Conservation (phyloP, 2,329 filamentous ascomycete species). For the Emergomyces orientalis region DNA sequence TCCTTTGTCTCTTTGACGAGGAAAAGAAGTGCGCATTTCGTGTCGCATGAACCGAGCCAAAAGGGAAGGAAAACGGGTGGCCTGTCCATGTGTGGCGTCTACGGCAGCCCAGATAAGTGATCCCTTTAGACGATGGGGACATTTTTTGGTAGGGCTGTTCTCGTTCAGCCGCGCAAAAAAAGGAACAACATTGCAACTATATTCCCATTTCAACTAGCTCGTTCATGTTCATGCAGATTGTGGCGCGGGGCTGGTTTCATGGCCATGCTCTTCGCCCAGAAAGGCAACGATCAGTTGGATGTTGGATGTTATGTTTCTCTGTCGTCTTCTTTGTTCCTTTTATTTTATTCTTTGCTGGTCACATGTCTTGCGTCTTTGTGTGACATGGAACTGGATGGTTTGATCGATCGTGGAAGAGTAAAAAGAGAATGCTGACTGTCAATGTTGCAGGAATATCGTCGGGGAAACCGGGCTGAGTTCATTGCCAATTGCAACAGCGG, state of each 20-base stretch:
- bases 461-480: conserved; percentile 47
- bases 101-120: background rate
- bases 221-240: background rate
- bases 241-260: background rate
- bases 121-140: background rate
- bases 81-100: background rate
- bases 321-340: background rate
- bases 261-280: background rate
- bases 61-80: background rate
- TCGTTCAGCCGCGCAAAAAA: background rate
- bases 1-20: background rate
- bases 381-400: background rate
- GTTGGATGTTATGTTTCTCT: background rate
- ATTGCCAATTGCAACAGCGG: conserved; percentile 46
- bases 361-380: background rate
- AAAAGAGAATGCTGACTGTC: background rate
- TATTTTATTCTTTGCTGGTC: background rate
- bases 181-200: background rate
- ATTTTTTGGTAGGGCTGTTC: background rate
- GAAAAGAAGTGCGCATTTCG: too few relatives aligned
- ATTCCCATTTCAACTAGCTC: background rate
- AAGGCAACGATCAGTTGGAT: background rate
- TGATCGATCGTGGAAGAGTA: background rate
- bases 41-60: background rate
- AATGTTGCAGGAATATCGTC: conserved; percentile 42